phyloP scores from a whole-genome alignment of 495 filamentous ascomycete genomes.

The Tuber calosporum region DNA sequence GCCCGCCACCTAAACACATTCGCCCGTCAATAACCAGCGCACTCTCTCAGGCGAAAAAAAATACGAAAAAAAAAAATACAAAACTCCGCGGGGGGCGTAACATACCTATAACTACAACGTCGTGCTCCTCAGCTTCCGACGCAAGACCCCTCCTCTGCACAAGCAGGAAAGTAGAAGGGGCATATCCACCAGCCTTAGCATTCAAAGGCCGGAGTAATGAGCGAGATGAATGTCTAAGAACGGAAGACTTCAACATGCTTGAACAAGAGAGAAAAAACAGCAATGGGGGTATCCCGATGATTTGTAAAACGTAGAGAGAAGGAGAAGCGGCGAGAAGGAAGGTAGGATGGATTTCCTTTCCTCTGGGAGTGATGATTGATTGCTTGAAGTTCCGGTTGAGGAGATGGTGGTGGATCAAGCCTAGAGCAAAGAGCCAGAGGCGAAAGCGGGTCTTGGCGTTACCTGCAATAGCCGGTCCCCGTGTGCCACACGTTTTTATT shows the following conservation, averaged over 20 bases:
- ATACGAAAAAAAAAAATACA: not conserved
- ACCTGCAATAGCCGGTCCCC: constrained; percentile 29
- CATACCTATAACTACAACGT: constrained; percentile 43
- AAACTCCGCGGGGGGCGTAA: not conserved
- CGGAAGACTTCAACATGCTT: constrained; percentile 38
- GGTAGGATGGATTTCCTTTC: constrained; percentile 9
- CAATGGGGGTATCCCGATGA: constrained; percentile 16
- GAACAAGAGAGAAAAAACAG: constrained; percentile 8
- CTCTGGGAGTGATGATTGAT: constrained; percentile 30
- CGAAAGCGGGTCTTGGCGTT: constrained; percentile 8
- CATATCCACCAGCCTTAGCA: constrained; percentile 15
- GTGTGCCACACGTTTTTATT: constrained; percentile 17
- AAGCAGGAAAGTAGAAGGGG: constrained; percentile 36
- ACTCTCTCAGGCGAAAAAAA: not conserved
- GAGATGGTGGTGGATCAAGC: not conserved
- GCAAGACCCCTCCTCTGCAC: constrained; percentile 37
- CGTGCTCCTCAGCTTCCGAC: constrained; percentile 39
- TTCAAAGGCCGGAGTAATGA: constrained; percentile 39
- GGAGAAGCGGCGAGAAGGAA: constrained; percentile 6
- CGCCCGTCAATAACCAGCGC: constrained; percentile 16
- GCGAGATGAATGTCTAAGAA: constrained; percentile 36
- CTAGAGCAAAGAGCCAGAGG: not conserved
- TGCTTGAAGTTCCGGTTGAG: constrained; percentile 17
- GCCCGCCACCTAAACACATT: constrained; percentile 74
- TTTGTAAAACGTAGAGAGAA: constrained; percentile 5